Evolutionary conservation across 495 filamentous ascomycete genomes (phyloP).

Genomic region (Penicillium riverlandense): DNA sequence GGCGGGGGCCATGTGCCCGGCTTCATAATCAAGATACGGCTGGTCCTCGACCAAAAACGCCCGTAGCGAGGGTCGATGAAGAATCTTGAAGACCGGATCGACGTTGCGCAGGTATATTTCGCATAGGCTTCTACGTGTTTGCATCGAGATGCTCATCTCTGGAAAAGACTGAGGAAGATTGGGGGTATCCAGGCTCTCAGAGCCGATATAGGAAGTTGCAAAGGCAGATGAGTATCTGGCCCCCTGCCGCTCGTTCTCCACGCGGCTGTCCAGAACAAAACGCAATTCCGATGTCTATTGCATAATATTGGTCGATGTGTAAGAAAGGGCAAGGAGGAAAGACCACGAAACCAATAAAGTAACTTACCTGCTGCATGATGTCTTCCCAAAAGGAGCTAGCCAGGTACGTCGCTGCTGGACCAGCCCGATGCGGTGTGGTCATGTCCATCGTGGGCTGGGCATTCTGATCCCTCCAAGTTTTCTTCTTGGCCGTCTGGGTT

Average conservation of each 20-base stretch:
- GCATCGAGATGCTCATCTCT: constrained; percentile 1
- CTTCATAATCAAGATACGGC: constrained; percentile 26
- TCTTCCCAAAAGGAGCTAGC: constrained; percentile 28
- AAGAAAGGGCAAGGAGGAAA: not conserved
- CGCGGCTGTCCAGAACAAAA: constrained; percentile 13
- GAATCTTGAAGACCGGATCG: constrained; percentile 33
- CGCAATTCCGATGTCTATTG: constrained; percentile 16
- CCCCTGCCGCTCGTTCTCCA: constrained; percentile 11
- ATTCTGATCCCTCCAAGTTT: constrained; percentile 5
- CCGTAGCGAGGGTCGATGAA: constrained; percentile 29
- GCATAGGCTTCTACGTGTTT: constrained; percentile 14
- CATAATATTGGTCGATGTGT: too few relatives aligned
- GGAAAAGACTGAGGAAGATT: constrained; percentile 5
- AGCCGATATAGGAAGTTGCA: constrained; percentile 10
- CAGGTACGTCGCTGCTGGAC: constrained; percentile 12
- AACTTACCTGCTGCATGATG: constrained; percentile 24
- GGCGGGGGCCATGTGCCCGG: constrained; percentile 25
- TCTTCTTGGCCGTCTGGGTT: not conserved
- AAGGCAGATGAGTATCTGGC: constrained; percentile 3
- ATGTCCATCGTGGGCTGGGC: not conserved
- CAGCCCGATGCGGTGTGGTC: constrained; percentile 6
- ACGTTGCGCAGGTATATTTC: constrained; percentile 28
- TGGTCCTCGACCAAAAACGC: constrained; percentile 21
- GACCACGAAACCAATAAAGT: not conserved
- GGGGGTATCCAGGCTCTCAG: constrained; percentile 13